phyloP scores from a whole-genome alignment of 768 basidiomycete genomes.

The Pholiota molesta region DNA sequence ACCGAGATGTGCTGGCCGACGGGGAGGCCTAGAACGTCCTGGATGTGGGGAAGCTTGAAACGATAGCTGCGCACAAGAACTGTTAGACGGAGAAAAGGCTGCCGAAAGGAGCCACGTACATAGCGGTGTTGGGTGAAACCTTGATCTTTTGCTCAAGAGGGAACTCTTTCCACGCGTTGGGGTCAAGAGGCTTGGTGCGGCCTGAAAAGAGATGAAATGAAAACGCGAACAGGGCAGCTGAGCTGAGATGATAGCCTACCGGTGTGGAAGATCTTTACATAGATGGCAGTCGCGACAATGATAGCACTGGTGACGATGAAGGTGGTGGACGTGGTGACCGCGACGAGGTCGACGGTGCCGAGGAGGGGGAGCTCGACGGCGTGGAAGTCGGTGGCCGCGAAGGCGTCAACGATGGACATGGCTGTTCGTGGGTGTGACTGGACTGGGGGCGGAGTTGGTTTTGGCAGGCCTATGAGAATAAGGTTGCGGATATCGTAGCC shows the following conservation, averaged over 20 bases:
- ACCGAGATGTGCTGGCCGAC: constrained; percentile 97
- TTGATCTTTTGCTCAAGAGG: constrained; percentile 78
- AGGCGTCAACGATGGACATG: constrained; percentile 14
- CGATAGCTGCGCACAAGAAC: constrained; percentile 68
- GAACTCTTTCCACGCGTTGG: constrained; percentile 81
- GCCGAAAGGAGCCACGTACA: constrained; percentile 51
- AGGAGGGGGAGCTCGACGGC: constrained; percentile 38
- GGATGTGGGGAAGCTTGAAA: constrained; percentile 75
- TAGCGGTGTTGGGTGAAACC: constrained; percentile 94
- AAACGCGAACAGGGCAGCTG: constrained; percentile 10
- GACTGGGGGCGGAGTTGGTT: constrained; percentile 21
- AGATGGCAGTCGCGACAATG: constrained; percentile 52
- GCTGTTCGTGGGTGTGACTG: not conserved
- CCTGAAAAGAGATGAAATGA: constrained; percentile 40
- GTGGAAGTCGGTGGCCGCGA: constrained; percentile 27
- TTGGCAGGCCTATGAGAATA: constrained; percentile 64
- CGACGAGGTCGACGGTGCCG: constrained; percentile 41
- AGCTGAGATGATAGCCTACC: constrained; percentile 30
- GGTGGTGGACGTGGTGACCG: constrained; percentile 45
- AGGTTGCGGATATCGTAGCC: constrained; percentile 62
- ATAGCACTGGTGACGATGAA: constrained; percentile 56
- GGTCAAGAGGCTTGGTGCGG: constrained; percentile 67
- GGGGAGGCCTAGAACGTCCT: constrained; percentile 88
- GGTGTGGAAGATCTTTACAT: constrained; percentile 52
- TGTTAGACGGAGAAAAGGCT: constrained; percentile 9